phyloP scores from a whole-genome alignment of 345 rosid species.

The Eucalyptus regnans region DNA sequence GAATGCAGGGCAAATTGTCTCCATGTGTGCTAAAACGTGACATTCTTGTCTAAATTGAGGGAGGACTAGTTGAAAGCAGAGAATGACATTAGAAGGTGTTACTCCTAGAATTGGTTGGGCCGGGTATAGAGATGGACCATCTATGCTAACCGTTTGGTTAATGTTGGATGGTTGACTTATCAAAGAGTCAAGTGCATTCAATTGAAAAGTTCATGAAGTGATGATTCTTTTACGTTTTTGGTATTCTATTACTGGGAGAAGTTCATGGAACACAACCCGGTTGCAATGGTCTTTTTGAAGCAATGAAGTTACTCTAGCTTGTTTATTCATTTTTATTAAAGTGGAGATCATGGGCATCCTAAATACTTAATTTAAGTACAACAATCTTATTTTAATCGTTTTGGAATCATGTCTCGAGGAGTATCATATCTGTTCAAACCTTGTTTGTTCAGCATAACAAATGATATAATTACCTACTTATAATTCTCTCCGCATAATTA shows the following conservation, averaged over 20 bases:
- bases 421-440: neutral
- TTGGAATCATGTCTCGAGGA: neutral
- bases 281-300: neutral
- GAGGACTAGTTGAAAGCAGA: neutral
- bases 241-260: neutral
- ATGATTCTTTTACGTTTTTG: neutral
- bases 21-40: neutral
- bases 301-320: neutral
- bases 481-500: neutral
- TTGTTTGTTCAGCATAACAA: neutral
- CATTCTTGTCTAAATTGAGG: too few species aligned
- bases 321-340: neutral
- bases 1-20: neutral
- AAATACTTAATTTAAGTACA: neutral
- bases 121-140: neutral
- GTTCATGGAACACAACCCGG: neutral
- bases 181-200: too few species aligned
- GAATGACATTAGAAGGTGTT: neutral
- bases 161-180: neutral
- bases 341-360: neutral
- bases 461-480: neutral
- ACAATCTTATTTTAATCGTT: neutral
- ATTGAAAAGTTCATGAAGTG: too few species aligned
- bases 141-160: neutral
- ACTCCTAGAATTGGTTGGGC: neutral